Evolutionary conservation across 768 basidiomycete species (phyloP).

Genomic region (Obba rivulosa): DNA sequence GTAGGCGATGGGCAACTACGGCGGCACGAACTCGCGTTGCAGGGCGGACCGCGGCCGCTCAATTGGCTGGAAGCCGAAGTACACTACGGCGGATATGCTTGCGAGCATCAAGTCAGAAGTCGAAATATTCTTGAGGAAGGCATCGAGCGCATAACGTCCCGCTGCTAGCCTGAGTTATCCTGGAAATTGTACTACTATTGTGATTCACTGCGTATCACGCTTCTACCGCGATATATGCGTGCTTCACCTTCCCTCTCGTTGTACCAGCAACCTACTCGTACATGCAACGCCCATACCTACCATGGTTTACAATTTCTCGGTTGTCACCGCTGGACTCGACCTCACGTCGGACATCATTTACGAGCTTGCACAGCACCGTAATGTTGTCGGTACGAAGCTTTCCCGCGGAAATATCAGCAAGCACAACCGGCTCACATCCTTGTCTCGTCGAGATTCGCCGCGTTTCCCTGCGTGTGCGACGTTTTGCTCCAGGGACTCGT

Average conservation of each 20-base stretch:
- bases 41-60: constrained; percentile 28
- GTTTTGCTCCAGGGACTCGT: constrained; percentile 46
- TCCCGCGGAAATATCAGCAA: constrained; percentile 86
- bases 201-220: too few relatives aligned
- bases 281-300: constrained; percentile 62
- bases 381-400: constrained; percentile 82
- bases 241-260: too few relatives aligned
- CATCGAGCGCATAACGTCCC: too few relatives aligned
- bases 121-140: constrained; percentile 10
- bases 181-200: too few relatives aligned
- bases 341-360: constrained; percentile 76
- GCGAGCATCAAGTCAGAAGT: constrained; percentile 43
- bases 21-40: constrained; percentile 21
- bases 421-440: constrained; percentile 65
- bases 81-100: constrained; percentile 45
- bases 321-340: constrained; percentile 76
- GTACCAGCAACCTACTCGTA: too few relatives aligned
- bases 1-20: constrained; percentile 20
- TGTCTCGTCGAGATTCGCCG: constrained; percentile 49
- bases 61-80: constrained; percentile 50
- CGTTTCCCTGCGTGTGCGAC: constrained; percentile 75
- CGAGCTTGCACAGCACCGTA: constrained; percentile 67
- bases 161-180: too few relatives aligned
- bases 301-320: constrained; percentile 85
- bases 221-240: too few relatives aligned